phyloP scores from a whole-genome alignment of 805 yeast species.

The Saccharomycopsis babjevae region DNA sequence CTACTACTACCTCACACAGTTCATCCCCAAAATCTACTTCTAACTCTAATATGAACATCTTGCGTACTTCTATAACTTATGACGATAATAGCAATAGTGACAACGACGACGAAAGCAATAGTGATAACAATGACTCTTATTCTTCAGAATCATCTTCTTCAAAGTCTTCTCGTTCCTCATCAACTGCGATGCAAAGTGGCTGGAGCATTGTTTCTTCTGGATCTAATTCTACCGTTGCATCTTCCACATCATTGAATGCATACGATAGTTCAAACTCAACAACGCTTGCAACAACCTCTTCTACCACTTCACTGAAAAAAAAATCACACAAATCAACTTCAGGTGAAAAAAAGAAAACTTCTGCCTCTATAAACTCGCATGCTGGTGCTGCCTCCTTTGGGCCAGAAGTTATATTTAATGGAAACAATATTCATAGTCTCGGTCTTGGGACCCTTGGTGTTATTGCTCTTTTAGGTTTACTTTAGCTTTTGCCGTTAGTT shows the following conservation, averaged over 20 bases:
- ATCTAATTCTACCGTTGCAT: background rate
- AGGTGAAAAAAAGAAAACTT: background rate
- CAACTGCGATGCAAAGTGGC: background rate
- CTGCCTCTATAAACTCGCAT: slow-evolving; percentile 1
- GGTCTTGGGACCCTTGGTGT: background rate
- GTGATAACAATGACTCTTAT: background rate
- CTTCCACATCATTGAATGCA: background rate
- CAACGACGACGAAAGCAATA: background rate
- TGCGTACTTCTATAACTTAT: background rate
- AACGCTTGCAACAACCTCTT: background rate
- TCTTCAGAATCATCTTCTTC: background rate
- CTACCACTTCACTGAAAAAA: background rate
- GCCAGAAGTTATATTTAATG: background rate
- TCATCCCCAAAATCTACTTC: background rate
- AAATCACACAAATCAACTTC: background rate
- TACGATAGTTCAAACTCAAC: background rate
- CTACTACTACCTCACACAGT: background rate
- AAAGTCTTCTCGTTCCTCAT: background rate
- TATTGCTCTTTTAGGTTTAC: background rate
- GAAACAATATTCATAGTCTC: background rate
- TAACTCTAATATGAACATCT: background rate
- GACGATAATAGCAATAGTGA: background rate
- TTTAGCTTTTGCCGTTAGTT: background rate
- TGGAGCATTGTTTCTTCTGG: background rate
- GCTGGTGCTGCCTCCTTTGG: background rate